Percentiles rank a stretch among this genome's conserved stretches.
These are phyloP conservation scores for Coriolopsis trogii DNA, from an alignment of 1,284 basidiomycete genomes.

Conservation along the genomic window DNA sequence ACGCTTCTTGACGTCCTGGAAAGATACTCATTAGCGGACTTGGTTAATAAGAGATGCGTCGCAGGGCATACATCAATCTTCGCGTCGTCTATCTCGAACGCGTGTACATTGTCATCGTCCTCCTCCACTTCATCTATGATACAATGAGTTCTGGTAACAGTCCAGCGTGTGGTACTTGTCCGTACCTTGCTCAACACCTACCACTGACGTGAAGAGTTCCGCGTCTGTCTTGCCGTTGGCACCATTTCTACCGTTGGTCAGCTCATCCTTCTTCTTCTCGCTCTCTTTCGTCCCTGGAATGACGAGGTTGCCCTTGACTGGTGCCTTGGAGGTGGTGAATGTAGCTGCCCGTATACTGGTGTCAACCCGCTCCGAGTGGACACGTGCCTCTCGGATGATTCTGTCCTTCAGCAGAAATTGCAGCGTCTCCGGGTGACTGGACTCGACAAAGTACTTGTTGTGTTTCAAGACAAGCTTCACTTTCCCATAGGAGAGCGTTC, in stretches of 20 bases:
- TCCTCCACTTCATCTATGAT: constrained; percentile 89
- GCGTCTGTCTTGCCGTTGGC: constrained; percentile 52
- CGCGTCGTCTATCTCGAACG: constrained; percentile 90
- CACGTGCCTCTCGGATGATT: constrained; percentile 81
- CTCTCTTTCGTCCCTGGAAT: constrained; percentile 84
- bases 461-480: constrained; percentile 96
- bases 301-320: constrained; percentile 77
- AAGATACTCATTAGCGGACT: background rate
- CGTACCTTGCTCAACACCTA: constrained; percentile 87
- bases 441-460: constrained; percentile 96
- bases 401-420: constrained; percentile 85
- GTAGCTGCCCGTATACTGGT: constrained; percentile 77
- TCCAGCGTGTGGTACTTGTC: constrained; percentile 2
- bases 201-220: constrained; percentile 87
- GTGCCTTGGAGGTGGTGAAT: constrained; percentile 83
- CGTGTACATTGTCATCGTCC: constrained; percentile 93
- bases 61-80: constrained; percentile 80
- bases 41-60: background rate
- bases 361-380: constrained; percentile 62
- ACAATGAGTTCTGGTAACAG: constrained; percentile 3
- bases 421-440: constrained; percentile 89
- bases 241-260: constrained; percentile 38
- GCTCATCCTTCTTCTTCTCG: constrained; percentile 66
- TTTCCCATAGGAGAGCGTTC: constrained; percentile 94
- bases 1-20: constrained; percentile 86